A percentile compares a stretch with the other conserved stretches of the same genome.
These are phyloP conservation scores for Triticum monococcum DNA, from an alignment of 176 grass and related monocot species.

Conservation along the genomic window DNA sequence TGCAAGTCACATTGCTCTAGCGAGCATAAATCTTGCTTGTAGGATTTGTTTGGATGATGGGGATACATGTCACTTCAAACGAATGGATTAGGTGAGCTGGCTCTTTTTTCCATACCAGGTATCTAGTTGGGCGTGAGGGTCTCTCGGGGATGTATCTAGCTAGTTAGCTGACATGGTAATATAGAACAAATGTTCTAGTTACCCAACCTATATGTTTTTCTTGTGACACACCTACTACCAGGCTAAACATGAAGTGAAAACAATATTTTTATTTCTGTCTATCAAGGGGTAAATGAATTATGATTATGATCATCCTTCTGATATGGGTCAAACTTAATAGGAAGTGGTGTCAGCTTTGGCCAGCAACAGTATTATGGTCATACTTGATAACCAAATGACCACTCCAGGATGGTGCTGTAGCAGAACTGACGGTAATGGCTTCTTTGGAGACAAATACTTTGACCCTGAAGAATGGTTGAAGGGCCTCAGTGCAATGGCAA, in stretches of 20 bases:
- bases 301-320: slow-evolving; percentile 6
- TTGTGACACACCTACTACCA: background rate
- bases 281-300: background rate
- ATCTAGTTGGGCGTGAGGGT: background rate
- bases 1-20: slow-evolving; percentile 34
- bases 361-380: slow-evolving; percentile 80
- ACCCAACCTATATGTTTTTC: background rate
- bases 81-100: slow-evolving; percentile 16
- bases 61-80: slow-evolving; percentile 11
- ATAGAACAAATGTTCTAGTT: background rate
- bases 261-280: background rate
- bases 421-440: slow-evolving; percentile 63
- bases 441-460: slow-evolving; percentile 93
- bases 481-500: slow-evolving; percentile 67
- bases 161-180: slow-evolving; percentile 18
- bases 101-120: background rate
- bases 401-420: slow-evolving; percentile 91
- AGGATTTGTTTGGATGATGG: slow-evolving; percentile 19
- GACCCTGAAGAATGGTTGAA: slow-evolving; percentile 81
- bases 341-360: slow-evolving; percentile 71
- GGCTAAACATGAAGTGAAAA: background rate
- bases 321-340: slow-evolving; percentile 32
- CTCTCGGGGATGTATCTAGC: background rate
- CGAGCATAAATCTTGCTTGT: slow-evolving; percentile 9
- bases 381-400: slow-evolving; percentile 98